Conservation (phyloP, 2,329 filamentous ascomycete species). For the Massarina eburnea region DNA sequence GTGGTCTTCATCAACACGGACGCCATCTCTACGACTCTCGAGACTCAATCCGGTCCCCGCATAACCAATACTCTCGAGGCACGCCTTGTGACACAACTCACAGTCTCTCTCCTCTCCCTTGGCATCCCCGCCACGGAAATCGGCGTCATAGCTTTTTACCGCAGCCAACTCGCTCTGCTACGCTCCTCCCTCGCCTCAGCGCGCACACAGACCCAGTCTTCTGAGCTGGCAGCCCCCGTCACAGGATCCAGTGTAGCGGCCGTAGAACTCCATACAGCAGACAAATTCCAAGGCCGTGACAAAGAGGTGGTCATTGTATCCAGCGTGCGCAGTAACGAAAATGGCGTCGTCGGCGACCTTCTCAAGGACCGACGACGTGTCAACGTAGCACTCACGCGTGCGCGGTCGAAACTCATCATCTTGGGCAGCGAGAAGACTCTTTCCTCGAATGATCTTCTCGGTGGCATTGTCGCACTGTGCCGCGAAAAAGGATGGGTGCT, state of each 20-base stretch:
- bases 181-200: constrained; percentile 67
- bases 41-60: constrained; percentile 73
- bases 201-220: constrained; percentile 47
- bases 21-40: constrained; percentile 63
- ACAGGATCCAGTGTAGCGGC: constrained; percentile 18
- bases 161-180: constrained; percentile 83
- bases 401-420: constrained; percentile 87
- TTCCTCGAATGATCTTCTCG: constrained; percentile 69
- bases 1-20: constrained; percentile 93
- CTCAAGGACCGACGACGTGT: constrained; percentile 89
- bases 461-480: constrained; percentile 75
- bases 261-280: constrained; percentile 96
- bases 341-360: constrained; percentile 81
- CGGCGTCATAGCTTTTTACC: constrained; percentile 95
- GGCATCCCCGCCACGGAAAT: constrained; percentile 77
- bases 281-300: constrained; percentile 94
- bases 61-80: constrained; percentile 89
- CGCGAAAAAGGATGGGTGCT: constrained; percentile 78
- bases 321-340: constrained; percentile 84
- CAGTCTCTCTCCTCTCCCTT: constrained; percentile 72
- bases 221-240: constrained; percentile 41
- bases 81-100: constrained; percentile 74
- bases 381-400: constrained; percentile 93
- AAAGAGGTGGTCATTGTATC: constrained; percentile 90
- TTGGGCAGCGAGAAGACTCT: constrained; percentile 81